Conservation (phyloP, 2,329 filamentous ascomycete genomes). For the Coleophoma cylindrospora region DNA sequence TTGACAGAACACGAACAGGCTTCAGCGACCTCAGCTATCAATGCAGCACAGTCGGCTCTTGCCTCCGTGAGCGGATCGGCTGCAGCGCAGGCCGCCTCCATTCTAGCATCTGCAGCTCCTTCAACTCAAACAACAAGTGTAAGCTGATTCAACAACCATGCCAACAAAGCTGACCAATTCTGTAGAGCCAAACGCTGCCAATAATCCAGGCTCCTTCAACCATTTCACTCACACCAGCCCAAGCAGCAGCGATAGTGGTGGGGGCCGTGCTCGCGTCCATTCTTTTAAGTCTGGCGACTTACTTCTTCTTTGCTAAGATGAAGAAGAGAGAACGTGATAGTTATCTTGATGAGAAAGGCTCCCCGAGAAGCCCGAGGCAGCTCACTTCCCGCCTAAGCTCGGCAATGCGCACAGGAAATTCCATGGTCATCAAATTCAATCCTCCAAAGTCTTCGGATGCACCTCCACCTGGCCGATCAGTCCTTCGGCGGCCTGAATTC, state of each 20-base stretch:
- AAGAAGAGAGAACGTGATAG: conserved; percentile 9
- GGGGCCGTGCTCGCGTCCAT: conserved; percentile 3
- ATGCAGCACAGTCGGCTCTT: conserved; percentile 9
- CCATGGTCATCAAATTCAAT: conserved; percentile 9
- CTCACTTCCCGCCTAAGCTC: conserved; percentile 8
- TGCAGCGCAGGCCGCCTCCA: conserved; percentile 7
- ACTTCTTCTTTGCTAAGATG: conserved; percentile 4
- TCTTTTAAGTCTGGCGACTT: conserved; percentile 3
- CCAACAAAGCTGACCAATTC: not conserved
- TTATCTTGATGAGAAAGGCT: conserved; percentile 9
- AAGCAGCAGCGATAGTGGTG: conserved; percentile 6
- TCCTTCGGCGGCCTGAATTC: not conserved
- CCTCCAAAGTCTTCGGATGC: conserved; percentile 8
- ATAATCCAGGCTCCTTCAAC: not conserved
- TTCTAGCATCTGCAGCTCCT: conserved; percentile 7
- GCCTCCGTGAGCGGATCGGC: conserved; percentile 10
- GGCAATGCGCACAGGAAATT: conserved; percentile 7
- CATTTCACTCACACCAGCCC: conserved; percentile 5
- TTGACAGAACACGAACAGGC: conserved; percentile 3
- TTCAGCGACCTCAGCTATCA: conserved; percentile 10
- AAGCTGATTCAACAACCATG: not conserved
- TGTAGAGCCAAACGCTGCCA: not conserved
- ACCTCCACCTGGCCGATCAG: conserved; percentile 2
- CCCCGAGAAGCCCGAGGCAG: conserved; percentile 6
- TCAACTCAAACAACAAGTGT: not conserved